Base-by-base conservation (phyloP, 2,329 filamentous ascomycete species). In the Stromatinia cepivora region DNA sequence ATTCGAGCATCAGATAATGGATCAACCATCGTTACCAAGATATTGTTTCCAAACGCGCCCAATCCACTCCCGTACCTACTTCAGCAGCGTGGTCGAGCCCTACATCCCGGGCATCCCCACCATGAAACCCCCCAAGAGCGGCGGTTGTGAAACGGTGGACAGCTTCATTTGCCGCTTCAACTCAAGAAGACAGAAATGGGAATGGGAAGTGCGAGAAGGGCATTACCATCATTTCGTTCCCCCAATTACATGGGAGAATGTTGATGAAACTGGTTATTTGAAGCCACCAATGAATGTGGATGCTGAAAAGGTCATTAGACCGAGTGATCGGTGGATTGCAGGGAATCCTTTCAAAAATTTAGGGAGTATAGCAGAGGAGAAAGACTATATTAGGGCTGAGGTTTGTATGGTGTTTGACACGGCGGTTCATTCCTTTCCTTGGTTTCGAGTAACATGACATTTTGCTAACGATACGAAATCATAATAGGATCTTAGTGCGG, bases 141-240 rank as follows among this genome's bases (percentile, higher is more conserved):
- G 7, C 1, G 1, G 1, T 1, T 8, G 17, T n/a, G 54, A 57
- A 25, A 39, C 54, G 10, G 34, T 57, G 4, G 11, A 13, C 0
- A 0, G 0, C 4, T 39, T n/a, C 8, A 7, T 57, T 11, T 1
- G 1, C 1, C 54, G 54, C 34, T 57, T 36, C 31, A 36, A n/a
- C 13, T 1, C 0, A 0, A n/a, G 3, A 1, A 57, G 3, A 56
- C 1, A 1, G 0, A 0, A 1, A 0, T 36, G 53, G 53, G 53
- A 56, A 36, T 0, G 5, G 2, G 0, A 10, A 13, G 22, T 28
- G n/a, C 48, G n/a, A 10, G 6, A 10, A 50, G 20, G 10, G 46
- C 8, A 3, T 3, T n/a, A 4, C 8, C 25, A 0, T 25, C 0
- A 4, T 9, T 10, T 8, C 1, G 52, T 4, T 25, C 3, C 4